Percentiles rank a stretch among this genome's conserved stretches.
Evolutionary conservation across 805 yeast species (phyloP).

Genomic region (Lipomyces yamanashiensis): DNA sequence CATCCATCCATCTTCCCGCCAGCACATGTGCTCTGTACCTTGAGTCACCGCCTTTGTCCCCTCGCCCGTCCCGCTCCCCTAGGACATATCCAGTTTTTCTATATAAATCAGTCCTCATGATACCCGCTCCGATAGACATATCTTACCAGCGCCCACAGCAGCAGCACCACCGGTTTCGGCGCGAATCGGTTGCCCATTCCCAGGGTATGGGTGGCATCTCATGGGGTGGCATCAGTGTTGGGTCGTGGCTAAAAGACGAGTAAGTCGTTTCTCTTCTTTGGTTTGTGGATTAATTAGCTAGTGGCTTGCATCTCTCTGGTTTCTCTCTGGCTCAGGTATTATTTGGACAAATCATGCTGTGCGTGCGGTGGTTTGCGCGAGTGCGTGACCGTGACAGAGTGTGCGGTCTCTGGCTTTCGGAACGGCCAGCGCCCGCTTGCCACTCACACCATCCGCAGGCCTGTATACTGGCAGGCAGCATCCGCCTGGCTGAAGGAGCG

Average conservation of each 20-base stretch:
- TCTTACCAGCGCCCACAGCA: conserved; percentile 47
- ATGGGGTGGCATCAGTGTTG: conserved; percentile 95
- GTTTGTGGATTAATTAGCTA: not conserved
- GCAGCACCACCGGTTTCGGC: conserved; percentile 57
- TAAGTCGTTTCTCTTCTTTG: conserved; percentile 33
- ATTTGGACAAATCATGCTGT: not conserved
- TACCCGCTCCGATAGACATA: conserved; percentile 50
- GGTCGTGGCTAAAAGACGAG: conserved; percentile 95
- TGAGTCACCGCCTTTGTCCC: not conserved
- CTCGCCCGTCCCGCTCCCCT: not conserved
- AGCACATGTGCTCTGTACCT: not conserved
- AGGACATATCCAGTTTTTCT: too few species aligned
- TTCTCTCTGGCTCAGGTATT: not conserved
- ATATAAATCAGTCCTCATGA: conserved; percentile 9
- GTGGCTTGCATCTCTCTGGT: not conserved
- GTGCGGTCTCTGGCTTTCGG: too few species aligned
- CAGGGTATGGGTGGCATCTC: conserved; percentile 98
- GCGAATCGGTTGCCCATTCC: conserved; percentile 93
- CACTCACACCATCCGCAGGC: too few species aligned
- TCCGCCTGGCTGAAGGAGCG: too few species aligned
- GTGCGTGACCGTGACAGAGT: too few species aligned
- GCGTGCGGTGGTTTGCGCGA: too few species aligned
- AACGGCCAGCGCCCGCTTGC: too few species aligned
- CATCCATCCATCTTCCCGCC: conserved; percentile 9
- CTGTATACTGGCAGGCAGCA: too few species aligned